Percentiles rank a stretch among this genome's conserved stretches.
Conservation (phyloP, 768 basidiomycete species). For the Podaxis carcinomalis region DNA sequence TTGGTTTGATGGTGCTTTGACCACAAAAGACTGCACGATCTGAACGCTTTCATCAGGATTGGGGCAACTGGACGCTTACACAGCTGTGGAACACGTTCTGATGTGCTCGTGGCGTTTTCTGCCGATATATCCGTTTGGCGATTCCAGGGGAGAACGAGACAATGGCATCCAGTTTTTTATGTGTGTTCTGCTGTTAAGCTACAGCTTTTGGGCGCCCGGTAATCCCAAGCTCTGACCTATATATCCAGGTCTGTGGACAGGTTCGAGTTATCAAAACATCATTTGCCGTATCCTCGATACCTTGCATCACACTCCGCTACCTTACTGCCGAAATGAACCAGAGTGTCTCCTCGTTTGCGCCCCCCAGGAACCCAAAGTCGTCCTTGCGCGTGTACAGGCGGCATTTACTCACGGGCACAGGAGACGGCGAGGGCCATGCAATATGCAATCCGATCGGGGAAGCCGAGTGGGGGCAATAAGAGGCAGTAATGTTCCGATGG, state of each 20-base stretch:
- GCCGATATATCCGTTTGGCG: no score
- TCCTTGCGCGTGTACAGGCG: not conserved
- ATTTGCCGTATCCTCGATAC: no score
- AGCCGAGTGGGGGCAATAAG: not conserved
- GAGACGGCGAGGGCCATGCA: slow-evolving; percentile 1
- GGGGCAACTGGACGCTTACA: no score
- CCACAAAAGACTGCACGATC: no score
- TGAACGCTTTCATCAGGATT: no score
- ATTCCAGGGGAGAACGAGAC: no score
- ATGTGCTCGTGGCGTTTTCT: no score
- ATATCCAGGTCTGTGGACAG: no score
- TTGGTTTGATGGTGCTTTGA: no score
- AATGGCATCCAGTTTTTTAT: slow-evolving; percentile 2
- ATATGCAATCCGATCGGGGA: not conserved
- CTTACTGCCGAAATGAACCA: not conserved
- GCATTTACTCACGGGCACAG: not conserved
- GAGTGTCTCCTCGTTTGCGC: not conserved
- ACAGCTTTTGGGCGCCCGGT: not conserved
- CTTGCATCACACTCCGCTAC: not conserved
- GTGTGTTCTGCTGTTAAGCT: not conserved
- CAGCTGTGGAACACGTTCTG: no score
- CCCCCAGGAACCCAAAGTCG: not conserved
- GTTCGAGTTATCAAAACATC: no score
- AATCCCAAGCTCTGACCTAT: not conserved
- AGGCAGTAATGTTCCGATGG: not conserved